These are phyloP conservation scores for Flaveria trinervia DNA, from an alignment of 129 eudicot genomes.

Conservation along the genomic window DNA sequence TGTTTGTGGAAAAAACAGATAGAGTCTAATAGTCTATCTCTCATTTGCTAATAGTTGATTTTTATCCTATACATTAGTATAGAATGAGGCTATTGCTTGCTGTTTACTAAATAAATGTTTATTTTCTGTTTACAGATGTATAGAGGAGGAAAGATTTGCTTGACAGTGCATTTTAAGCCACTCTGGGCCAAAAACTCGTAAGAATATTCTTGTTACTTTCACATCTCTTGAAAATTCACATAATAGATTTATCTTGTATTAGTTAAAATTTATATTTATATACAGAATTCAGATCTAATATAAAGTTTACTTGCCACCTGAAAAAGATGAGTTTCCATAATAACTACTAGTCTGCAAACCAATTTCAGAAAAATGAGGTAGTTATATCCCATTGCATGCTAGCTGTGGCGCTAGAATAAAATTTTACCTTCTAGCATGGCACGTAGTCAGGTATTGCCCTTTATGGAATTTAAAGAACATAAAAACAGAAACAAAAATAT, in stretches of 20 bases:
- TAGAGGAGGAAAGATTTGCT: slow-evolving; percentile 97
- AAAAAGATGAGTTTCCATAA: too few species aligned
- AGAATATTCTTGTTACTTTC: slow-evolving; percentile 7
- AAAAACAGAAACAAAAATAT: neutral
- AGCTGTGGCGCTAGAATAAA: neutral
- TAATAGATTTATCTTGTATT: neutral
- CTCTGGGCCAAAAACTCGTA: slow-evolving; percentile 99
- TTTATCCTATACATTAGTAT: neutral
- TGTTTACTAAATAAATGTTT: slow-evolving; percentile 4
- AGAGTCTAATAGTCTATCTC: too few species aligned
- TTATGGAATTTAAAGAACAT: neutral
- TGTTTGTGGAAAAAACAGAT: too few species aligned
- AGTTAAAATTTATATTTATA: neutral
- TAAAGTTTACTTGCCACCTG: neutral
- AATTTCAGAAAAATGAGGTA: neutral
- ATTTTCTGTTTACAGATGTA: slow-evolving; percentile 66
- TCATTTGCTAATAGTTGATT: too few species aligned
- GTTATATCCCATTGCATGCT: neutral
- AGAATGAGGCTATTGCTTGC: neutral
- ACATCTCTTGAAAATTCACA: neutral
- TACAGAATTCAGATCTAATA: neutral
- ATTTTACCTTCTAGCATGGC: neutral
- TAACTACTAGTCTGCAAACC: neutral
- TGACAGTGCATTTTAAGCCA: slow-evolving; percentile 99
- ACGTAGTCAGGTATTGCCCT: neutral